Evolutionary conservation across 805 yeast species (phyloP).

Genomic region (Cyberlindnera americana): DNA sequence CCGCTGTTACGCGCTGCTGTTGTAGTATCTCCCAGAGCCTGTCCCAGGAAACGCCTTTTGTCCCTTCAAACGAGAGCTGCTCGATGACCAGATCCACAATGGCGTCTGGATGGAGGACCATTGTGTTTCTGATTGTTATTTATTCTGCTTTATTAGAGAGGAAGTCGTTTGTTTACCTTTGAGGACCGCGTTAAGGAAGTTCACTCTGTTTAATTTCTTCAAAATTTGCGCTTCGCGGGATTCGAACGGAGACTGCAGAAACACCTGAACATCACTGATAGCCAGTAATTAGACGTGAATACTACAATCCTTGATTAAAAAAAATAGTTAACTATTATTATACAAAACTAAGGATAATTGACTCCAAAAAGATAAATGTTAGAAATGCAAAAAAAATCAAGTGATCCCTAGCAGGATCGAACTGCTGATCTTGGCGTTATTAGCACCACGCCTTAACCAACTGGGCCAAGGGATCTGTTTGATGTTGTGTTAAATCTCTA

Average conservation of each 20-base stretch:
- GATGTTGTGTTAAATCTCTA: background rate
- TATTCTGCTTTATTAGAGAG: too few relatives aligned
- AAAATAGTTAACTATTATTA: too few relatives aligned
- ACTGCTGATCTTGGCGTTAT: conserved; percentile 68
- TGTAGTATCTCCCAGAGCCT: conserved; percentile 33
- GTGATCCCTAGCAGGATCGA: conserved; percentile 87
- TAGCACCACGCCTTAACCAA: conserved; percentile 60
- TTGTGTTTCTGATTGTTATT: background rate
- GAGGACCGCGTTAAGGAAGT: background rate
- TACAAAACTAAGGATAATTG: too few relatives aligned
- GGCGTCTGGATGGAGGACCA: conserved; percentile 19
- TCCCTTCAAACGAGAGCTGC: conserved; percentile 34
- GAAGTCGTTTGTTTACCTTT: conserved; percentile 1
- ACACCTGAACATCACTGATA: conserved; percentile 1
- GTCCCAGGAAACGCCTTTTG: conserved; percentile 30
- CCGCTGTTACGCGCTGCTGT: conserved; percentile 11
- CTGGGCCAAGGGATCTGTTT: conserved; percentile 52
- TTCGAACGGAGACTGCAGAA: conserved; percentile 3
- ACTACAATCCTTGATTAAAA: too few relatives aligned
- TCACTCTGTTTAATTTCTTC: background rate
- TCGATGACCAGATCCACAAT: conserved; percentile 32
- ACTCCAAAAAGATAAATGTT: too few relatives aligned
- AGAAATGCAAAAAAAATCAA: conserved; percentile 13
- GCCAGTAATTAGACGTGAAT: too few relatives aligned
- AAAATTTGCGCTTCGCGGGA: background rate